A percentile compares a stretch with the other conserved stretches of the same genome.
Conservation (phyloP, 345 rosid genomes). For the Salix dunnii region DNA sequence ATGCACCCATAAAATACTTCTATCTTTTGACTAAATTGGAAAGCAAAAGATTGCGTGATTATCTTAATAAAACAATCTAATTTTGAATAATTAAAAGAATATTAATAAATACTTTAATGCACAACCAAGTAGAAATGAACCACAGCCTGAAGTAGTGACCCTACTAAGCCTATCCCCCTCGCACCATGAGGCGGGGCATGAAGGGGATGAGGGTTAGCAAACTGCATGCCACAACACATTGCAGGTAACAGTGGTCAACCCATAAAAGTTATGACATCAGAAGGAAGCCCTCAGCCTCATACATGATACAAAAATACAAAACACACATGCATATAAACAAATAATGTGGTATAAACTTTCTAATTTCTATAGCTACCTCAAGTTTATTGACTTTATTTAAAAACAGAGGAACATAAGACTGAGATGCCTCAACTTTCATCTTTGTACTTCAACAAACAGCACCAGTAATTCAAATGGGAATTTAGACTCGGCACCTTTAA, state of each 20-base stretch:
- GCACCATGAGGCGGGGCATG: no score
- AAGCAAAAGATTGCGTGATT: no score
- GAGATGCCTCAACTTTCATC: not conserved
- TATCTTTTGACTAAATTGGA: no score
- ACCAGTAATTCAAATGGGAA: not conserved
- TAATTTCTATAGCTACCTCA: not conserved
- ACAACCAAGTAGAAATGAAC: no score
- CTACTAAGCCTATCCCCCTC: no score
- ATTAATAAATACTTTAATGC: no score
- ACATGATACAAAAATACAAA: not conserved
- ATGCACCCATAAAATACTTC: no score
- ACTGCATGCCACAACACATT: no score
- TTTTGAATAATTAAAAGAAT: no score
- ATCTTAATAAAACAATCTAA: no score
- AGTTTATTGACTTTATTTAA: not conserved
- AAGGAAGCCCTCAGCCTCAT: not conserved
- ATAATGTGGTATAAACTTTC: not conserved
- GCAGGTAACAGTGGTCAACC: not conserved
- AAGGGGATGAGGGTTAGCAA: no score
- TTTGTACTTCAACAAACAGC: not conserved
- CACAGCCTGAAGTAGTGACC: no score
- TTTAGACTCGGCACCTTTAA: not conserved
- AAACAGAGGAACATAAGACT: not conserved
- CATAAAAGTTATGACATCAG: not conserved
- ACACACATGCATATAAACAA: not conserved